Conservation (phyloP, 768 basidiomycete species). For the Dioszegia hungarica region DNA sequence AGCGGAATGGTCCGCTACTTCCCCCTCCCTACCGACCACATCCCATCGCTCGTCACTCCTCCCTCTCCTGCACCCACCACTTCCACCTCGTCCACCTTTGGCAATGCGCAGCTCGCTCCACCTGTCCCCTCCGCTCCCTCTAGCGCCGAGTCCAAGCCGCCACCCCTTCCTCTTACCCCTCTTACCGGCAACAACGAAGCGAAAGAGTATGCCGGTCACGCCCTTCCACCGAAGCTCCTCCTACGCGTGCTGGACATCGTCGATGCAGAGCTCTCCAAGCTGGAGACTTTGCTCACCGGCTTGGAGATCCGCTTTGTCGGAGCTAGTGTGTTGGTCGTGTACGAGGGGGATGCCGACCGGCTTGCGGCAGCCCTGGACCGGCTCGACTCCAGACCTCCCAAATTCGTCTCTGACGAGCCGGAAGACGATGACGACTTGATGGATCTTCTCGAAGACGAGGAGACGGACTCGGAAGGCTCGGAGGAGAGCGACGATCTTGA, state of each 20-base stretch:
- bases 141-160: background rate
- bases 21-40: slow-evolving; percentile 50
- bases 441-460: slow-evolving; percentile 10
- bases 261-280: slow-evolving; percentile 51
- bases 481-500: slow-evolving; percentile 25
- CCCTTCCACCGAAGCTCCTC: slow-evolving; percentile 49
- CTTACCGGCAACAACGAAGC: background rate
- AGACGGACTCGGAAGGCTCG: slow-evolving; percentile 37
- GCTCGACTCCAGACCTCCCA: slow-evolving; percentile 14
- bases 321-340: slow-evolving; percentile 72
- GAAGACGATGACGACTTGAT: slow-evolving; percentile 36
- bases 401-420: slow-evolving; percentile 22
- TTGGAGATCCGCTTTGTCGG: slow-evolving; percentile 77
- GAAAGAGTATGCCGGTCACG: slow-evolving; percentile 9
- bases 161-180: slow-evolving; percentile 6
- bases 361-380: slow-evolving; percentile 46
- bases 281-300: slow-evolving; percentile 54
- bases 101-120: background rate
- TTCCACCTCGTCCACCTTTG: background rate
- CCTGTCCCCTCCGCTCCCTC: background rate
- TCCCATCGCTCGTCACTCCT: slow-evolving; percentile 16
- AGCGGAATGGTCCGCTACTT: slow-evolving; percentile 77
- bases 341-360: slow-evolving; percentile 60
- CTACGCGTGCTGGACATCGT: slow-evolving; percentile 60
- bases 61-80: slow-evolving; percentile 9